Evolutionary conservation across 192 early-diverging fungal species (phyloP).

Genomic region (Backusella westeae): DNA sequence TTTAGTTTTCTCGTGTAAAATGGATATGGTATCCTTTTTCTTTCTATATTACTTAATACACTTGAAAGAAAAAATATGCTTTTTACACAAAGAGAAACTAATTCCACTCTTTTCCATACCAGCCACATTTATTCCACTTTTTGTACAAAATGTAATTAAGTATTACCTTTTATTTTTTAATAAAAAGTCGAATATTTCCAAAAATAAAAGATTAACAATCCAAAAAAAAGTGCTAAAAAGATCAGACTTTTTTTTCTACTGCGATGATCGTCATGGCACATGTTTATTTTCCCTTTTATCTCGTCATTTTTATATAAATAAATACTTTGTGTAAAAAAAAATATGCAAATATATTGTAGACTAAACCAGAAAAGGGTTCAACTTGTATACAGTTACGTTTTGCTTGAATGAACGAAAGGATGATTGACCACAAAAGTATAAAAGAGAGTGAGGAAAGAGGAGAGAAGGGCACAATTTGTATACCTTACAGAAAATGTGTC

Average conservation of each 20-base stretch:
- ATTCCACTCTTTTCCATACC: not conserved
- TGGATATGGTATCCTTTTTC: not conserved
- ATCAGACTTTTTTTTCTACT: not conserved
- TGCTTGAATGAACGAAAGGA: not conserved
- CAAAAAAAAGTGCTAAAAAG: not conserved
- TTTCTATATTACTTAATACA: not conserved
- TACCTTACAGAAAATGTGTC: not conserved
- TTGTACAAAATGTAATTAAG: not conserved
- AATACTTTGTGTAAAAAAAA: not conserved
- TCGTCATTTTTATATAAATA: not conserved
- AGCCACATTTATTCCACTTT: not conserved
- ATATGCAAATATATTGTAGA: not conserved
- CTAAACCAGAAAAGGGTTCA: not conserved
- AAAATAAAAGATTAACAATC: not conserved
- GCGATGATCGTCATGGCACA: not conserved
- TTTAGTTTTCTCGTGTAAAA: not conserved
- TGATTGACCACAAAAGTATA: not conserved
- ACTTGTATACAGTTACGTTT: not conserved
- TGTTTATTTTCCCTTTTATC: not conserved
- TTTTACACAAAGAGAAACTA: not conserved
- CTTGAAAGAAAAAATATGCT: not conserved
- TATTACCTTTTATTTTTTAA: not conserved
- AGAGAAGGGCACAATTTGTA: not conserved
- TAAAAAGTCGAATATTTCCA: slow-evolving; percentile 1
- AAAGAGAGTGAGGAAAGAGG: not conserved